Evolutionary conservation across 2,329 filamentous ascomycete species (phyloP), one percentile per base, ranked within the genome.

Genomic region (Colletotrichum scovillei): DNA sequence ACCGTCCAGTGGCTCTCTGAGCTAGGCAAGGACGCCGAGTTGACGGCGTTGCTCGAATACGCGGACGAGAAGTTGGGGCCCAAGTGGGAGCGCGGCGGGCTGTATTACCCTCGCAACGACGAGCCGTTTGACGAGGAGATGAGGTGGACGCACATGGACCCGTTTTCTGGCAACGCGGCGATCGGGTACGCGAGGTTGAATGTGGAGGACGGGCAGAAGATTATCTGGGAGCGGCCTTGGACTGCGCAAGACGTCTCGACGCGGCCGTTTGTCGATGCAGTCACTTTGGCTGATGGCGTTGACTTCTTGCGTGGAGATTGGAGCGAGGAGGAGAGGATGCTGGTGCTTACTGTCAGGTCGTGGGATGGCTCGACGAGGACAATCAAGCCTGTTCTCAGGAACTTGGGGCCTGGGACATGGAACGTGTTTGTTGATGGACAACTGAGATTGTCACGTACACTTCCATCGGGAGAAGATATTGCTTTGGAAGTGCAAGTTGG

Each of bases 131-230:
- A 82, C 65, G 66, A 76, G 3, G 60, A 78, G 0, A 75, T 75
- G 3, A 74, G 78, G 6, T 78, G 78, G 75, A 78, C 72, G 1
- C 73, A 76, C 53, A 77, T 83, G 67, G 82, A 84, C 30, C 81
- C 82, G 0, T 82, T 80, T 24, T 76, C 81, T 0, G 81, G 83
- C 0, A 84, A 85, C 69, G 78, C 78, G 1, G 78, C 75, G 0
- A 79, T 84, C 67, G 82, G 78, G 0, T 84, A 84, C 58, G 78
- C 78, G 5, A 74, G 82, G 24, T 73, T 84, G 24, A 83, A 84
- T 69, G 79, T 84, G 12, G 65, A 75, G 5, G 78, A 82, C 70
- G 82, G 83, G 14, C 80, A 81, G 76, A 80, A 77, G 74, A 80
- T 67, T 49, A 81, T 83, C 77, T 84, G 77, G 76, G 80, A 81